These are phyloP conservation scores for Mallotus repandus DNA, from an alignment of 441 rosid species.

Conservation along the genomic window DNA sequence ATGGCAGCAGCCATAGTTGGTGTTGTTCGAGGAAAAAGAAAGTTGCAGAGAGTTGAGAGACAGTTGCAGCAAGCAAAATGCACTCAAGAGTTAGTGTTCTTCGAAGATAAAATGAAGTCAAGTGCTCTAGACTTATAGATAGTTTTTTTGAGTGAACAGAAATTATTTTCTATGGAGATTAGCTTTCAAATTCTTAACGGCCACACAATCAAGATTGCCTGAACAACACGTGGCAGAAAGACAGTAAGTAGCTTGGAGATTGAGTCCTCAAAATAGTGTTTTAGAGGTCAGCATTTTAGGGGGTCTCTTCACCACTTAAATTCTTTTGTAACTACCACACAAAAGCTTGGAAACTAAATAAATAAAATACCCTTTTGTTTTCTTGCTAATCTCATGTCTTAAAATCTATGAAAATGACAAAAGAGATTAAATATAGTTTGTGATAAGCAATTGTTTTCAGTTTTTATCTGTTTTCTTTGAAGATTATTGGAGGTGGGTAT, in stretches of 20 bases:
- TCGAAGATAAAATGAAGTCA: conserved; percentile 9
- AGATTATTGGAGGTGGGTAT: not conserved
- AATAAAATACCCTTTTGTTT: not conserved
- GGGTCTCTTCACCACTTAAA: conserved; percentile 31
- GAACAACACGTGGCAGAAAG: conserved; percentile 41
- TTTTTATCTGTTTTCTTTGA: not conserved
- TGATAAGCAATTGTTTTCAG: conserved; percentile 7
- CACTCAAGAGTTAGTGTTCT: not conserved
- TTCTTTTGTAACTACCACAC: conserved; percentile 31
- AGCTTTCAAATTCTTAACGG: conserved; percentile 23
- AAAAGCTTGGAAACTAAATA: not conserved
- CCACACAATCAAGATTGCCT: conserved; percentile 56
- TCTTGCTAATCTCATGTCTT: too few relatives aligned
- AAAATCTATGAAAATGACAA: not conserved
- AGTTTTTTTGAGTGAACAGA: conserved; percentile 27
- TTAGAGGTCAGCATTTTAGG: conserved; percentile 27
- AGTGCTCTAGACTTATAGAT: conserved; percentile 28
- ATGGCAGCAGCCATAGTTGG: conserved; percentile 64
- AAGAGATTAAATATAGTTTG: conserved; percentile 15
- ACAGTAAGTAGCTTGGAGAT: not conserved
- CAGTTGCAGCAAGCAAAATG: conserved; percentile 6
- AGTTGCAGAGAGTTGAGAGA: conserved; percentile 1
- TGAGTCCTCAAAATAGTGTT: not conserved
- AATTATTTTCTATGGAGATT: conserved; percentile 25
- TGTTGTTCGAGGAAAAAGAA: not conserved